These are phyloP conservation scores for Rhizopus sp. DNA, from an alignment of 371 early-diverging fungal species.

Conservation along the genomic window DNA sequence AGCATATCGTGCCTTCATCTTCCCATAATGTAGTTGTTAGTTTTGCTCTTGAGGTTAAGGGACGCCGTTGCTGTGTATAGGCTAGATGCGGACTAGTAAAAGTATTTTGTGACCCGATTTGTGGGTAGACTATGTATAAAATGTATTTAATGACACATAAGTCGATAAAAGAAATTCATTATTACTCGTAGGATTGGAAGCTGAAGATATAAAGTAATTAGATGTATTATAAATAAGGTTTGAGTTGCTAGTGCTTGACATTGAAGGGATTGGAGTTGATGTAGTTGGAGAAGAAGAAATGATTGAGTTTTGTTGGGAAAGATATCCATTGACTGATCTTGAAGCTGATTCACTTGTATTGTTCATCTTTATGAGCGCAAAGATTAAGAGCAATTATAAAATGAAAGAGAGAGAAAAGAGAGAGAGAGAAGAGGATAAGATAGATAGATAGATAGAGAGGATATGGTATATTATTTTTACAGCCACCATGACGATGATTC, in stretches of 20 bases:
- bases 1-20: slow-evolving; percentile 81
- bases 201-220: slow-evolving; percentile 20
- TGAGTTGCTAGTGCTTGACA: not conserved
- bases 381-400: not conserved
- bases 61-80: slow-evolving; percentile 15
- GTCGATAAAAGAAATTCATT: too few species aligned
- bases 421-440: slow-evolving; percentile 8
- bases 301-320: not conserved
- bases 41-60: slow-evolving; percentile 49
- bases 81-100: not conserved
- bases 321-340: not conserved
- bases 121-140: not conserved
- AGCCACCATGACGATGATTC: slow-evolving; percentile 10
- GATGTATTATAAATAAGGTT: slow-evolving; percentile 10
- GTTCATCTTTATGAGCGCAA: not conserved
- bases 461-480: slow-evolving; percentile 13
- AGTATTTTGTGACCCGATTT: not conserved
- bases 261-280: slow-evolving; percentile 1
- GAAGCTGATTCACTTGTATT: not conserved
- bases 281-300: not conserved
- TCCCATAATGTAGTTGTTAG: slow-evolving; percentile 84
- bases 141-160: too few species aligned
- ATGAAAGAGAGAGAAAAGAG: slow-evolving; percentile 5
- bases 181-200: slow-evolving; percentile 2
- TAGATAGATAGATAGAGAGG: slow-evolving; percentile 8